Evolutionary conservation across 257 asterid genomes (phyloP), one percentile per base, ranked within the genome.

Genomic region (Rehmannia glutinosa): DNA sequence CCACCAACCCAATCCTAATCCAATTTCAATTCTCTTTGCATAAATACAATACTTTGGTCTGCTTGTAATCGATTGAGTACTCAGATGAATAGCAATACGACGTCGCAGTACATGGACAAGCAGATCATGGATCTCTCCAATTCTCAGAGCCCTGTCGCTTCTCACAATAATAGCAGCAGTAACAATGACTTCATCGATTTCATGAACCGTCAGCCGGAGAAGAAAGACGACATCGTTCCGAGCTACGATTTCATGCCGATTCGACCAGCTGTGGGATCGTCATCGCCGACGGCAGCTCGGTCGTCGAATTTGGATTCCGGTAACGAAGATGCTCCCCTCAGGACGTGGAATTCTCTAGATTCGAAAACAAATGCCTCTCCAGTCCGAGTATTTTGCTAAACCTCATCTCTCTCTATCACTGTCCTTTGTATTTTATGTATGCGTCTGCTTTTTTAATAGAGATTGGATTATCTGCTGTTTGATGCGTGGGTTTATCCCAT

Each of bases 71-170:
- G 72, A 21, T 53, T 59, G 73, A 56, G 63, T 57, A 51, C 77
- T 73, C 85, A 70, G 84, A 92, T 92, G 98, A 89, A 87, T 83
- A 71, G 21, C 81, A 78, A 66, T 47, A 28, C 77, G 73, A 15
- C 92, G 61, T 84, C 90, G 70, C 86, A 80, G 80, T 90, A 75
- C 65, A 90, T 90, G 97, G 97, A 93, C 85, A 93, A 93, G 81
- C 99, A 90, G 90, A 90, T 93, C 84, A 93, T 90, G 99, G 96
- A 90, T 88, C 95, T 90, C 70, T 84, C 96, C 24, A 87, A 79
- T 80, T 86, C 95, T 1, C 90, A 86, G 76, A 70, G 56, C 70
- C 16, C 65, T 6, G 50, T 39, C 56, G 9, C 67, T 13, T 3
- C 70, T 50, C 43, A 54, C 73, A 62, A 16, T 81, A 77, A 21